Conservation (phyloP, 306 rosid species). For the barrel medic (Medicago truncatula) region MtrunA17r5.0-ANR NC_053045.1:64215501-64216000, state of each 20-base stretch:
- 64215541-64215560: conserved; percentile 14
- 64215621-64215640: conserved; percentile 97
- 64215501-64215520: not conserved
- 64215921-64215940: conserved; percentile 79
- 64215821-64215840: not conserved
- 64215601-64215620: conserved; percentile 73
- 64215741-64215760: conserved; percentile 97
- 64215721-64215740: conserved; percentile 94
- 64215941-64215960: conserved; percentile 99
- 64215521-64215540: not conserved
- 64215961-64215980: conserved; percentile 72
- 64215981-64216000: conserved; percentile 65
- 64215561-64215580: conserved; percentile 9
- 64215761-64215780: conserved; percentile 99
- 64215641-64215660: conserved; percentile 93
- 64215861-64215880: not conserved
- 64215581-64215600: not conserved
- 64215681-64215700: conserved; percentile 90
- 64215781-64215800: conserved; percentile 96
- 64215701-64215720: conserved; percentile 97
- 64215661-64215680: conserved; percentile 96
- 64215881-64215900: conserved; percentile 39
- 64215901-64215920: conserved; percentile 90
- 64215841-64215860: not conserved
- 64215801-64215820: conserved; percentile 40